Conservation (phyloP, 2,329 filamentous ascomycete genomes). For the Lasiodiplodia hormozganensis region DNA sequence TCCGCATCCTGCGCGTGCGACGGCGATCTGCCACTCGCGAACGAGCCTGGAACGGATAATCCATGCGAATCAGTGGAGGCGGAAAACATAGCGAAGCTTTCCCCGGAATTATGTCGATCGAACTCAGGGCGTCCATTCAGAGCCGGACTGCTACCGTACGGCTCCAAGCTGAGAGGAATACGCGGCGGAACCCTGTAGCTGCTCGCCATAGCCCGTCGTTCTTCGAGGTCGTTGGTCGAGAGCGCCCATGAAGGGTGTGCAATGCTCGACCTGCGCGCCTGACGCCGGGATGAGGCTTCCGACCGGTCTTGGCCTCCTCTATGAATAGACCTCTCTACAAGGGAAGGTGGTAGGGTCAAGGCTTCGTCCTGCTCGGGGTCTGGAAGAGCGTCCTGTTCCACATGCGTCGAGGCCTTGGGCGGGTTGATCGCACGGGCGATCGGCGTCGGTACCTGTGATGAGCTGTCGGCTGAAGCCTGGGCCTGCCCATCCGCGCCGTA, state of each 20-base stretch:
- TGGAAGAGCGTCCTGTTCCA: conserved; percentile 36
- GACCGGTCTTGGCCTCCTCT: conserved; percentile 33
- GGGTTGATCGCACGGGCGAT: conserved; percentile 54
- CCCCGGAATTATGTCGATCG: conserved; percentile 63
- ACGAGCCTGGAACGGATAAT: conserved; percentile 61
- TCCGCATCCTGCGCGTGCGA: conserved; percentile 39
- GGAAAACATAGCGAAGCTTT: conserved; percentile 70
- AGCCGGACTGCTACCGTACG: conserved; percentile 46
- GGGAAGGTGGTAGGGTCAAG: conserved; percentile 43
- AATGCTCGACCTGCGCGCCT: conserved; percentile 20
- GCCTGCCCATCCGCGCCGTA: conserved; percentile 40
- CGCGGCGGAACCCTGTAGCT: conserved; percentile 60
- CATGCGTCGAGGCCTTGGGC: conserved; percentile 25
- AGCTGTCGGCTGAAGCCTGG: conserved; percentile 52
- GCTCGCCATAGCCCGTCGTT: conserved; percentile 46
- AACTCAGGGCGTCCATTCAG: conserved; percentile 46
- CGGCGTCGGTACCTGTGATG: conserved; percentile 64
- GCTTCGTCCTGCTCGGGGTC: conserved; percentile 47
- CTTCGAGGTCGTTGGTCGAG: conserved; percentile 44
- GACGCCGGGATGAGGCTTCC: conserved; percentile 8
- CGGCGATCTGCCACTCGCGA: conserved; percentile 44
- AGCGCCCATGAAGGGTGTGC: conserved; percentile 32
- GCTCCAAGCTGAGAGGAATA: conserved; percentile 57
- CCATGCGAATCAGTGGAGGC: conserved; percentile 64
- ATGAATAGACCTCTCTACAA: conserved; percentile 35